Percentiles rank a stretch among this genome's conserved stretches.
phyloP scores from a whole-genome alignment of 2,329 filamentous ascomycete species.

The Plenodomus tracheiphilus region DNA sequence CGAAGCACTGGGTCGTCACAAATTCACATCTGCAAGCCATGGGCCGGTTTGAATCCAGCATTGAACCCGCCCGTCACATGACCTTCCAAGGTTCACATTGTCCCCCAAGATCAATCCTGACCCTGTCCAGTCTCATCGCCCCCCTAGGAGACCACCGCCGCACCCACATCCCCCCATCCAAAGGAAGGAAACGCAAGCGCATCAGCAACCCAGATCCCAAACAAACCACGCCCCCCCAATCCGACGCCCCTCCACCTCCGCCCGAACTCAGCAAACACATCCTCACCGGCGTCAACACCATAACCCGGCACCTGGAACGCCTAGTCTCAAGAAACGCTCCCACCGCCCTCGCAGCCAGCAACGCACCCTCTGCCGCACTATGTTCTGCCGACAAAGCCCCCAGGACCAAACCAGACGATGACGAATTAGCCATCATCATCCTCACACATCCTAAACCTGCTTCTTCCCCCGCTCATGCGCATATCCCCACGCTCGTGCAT shows the following conservation, averaged over 20 bases:
- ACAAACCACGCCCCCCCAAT: background rate
- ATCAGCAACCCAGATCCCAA: slow-evolving; percentile 3
- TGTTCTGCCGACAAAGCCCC: background rate
- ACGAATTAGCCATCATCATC: slow-evolving; percentile 29
- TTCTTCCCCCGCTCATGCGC: slow-evolving; percentile 37
- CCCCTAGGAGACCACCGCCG: slow-evolving; percentile 67
- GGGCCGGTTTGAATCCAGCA: background rate
- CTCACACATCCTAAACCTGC: slow-evolving; percentile 39
- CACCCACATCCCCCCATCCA: slow-evolving; percentile 59
- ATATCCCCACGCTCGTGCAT: slow-evolving; percentile 39
- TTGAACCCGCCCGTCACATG: background rate
- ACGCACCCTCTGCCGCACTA: slow-evolving; percentile 15
- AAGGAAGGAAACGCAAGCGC: slow-evolving; percentile 58
- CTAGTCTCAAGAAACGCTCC: slow-evolving; percentile 35
- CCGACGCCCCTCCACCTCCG: slow-evolving; percentile 48
- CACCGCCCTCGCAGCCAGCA: slow-evolving; percentile 34
- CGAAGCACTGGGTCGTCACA: too few relatives aligned
- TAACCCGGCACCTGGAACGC: slow-evolving; percentile 62
- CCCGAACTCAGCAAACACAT: slow-evolving; percentile 56
- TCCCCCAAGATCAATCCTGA: background rate
- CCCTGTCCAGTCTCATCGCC: slow-evolving; percentile 57
- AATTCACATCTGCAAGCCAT: background rate
- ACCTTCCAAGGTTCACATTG: too few relatives aligned
- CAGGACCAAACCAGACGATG: background rate
- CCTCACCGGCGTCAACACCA: slow-evolving; percentile 66